These are phyloP conservation scores for Ceratocystis huliohia DNA, from an alignment of 2,329 filamentous ascomycete species.

Conservation along the genomic window DNA sequence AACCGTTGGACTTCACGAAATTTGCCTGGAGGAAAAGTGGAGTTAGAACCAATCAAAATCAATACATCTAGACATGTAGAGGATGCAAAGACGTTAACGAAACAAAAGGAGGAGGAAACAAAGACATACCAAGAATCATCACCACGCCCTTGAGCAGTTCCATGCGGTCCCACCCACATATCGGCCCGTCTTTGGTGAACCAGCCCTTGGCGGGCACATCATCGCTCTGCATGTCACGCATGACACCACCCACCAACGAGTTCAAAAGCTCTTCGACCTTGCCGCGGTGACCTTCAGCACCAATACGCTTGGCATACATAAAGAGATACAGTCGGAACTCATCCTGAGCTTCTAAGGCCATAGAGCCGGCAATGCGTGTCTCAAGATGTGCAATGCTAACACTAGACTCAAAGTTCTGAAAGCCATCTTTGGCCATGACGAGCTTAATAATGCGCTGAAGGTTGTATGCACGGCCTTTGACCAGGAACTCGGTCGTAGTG, in stretches of 20 bases:
- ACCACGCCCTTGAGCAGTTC: conserved; percentile 84
- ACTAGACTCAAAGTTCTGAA: conserved; percentile 78
- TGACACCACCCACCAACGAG: conserved; percentile 61
- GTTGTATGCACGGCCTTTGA: conserved; percentile 84
- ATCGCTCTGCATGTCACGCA: conserved; percentile 42
- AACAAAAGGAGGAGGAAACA: not conserved
- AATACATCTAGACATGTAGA: not conserved
- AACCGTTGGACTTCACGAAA: conserved; percentile 86
- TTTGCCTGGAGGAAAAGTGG: conserved; percentile 52
- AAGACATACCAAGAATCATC: conserved; percentile 68
- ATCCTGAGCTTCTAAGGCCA: conserved; percentile 72
- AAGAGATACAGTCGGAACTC: conserved; percentile 92
- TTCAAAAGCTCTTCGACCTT: conserved; percentile 91
- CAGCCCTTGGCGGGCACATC: conserved; percentile 36
- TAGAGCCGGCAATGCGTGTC: conserved; percentile 79
- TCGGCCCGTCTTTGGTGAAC: conserved; percentile 53
- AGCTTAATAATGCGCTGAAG: conserved; percentile 84
- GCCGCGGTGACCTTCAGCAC: conserved; percentile 69
- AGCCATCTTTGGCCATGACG: conserved; percentile 76
- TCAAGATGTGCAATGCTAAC: conserved; percentile 92
- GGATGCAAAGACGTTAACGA: not conserved
- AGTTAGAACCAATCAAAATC: not conserved
- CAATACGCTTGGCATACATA: conserved; percentile 94
- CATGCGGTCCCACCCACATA: conserved; percentile 84
- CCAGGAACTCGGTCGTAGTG: conserved; percentile 81